Conservation (phyloP, 2,329 filamentous ascomycete genomes). For the Lasiodiplodia gonubiensis region DNA sequence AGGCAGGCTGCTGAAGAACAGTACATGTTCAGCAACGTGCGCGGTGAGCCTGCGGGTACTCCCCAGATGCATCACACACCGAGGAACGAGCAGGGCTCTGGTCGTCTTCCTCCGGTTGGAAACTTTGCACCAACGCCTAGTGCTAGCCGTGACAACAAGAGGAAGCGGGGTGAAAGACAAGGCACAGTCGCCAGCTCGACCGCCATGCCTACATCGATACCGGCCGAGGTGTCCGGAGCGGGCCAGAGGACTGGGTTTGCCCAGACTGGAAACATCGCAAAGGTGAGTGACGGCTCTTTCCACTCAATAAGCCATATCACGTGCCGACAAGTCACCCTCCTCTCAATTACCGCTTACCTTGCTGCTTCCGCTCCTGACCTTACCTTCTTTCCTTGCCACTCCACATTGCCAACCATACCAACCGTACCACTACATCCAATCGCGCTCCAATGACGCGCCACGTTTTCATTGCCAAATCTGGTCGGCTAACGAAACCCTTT, state of each 20-base stretch:
- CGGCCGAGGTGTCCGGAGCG: conserved; percentile 40
- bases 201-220: conserved; percentile 41
- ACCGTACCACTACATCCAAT: not conserved
- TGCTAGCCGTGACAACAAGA: conserved; percentile 84
- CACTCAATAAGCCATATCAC: not conserved
- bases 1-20: conserved; percentile 69
- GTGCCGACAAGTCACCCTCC: conserved; percentile 9
- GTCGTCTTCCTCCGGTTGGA: conserved; percentile 82
- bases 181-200: conserved; percentile 53
- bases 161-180: conserved; percentile 73
- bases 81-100: conserved; percentile 44
- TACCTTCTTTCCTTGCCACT: not conserved
- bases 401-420: not conserved
- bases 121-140: conserved; percentile 89
- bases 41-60: conserved; percentile 57
- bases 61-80: conserved; percentile 57
- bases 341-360: not conserved
- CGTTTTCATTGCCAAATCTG: not conserved
- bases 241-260: conserved; percentile 36
- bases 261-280: conserved; percentile 39
- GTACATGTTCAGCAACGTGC: conserved; percentile 68
- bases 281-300: conserved; percentile 35
- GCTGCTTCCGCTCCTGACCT: no score
- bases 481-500: not conserved
- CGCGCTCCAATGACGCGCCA: no score